Percentiles rank a stretch among this genome's conserved stretches.
phyloP scores from a whole-genome alignment of 139 green algal species.

The Coccomyxa sp. region DNA sequence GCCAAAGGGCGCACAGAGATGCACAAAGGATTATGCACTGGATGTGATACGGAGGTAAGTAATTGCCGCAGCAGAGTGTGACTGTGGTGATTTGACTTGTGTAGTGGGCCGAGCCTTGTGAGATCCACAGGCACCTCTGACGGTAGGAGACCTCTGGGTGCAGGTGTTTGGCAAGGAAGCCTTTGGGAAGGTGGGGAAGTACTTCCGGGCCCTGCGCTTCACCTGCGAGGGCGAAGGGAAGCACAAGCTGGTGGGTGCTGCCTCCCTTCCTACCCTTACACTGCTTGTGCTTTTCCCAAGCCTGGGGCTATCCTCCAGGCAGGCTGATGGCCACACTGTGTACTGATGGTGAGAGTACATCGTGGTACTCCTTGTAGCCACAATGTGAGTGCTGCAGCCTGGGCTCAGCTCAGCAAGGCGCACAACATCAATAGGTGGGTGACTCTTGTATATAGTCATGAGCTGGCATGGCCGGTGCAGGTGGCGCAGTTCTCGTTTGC shows the following conservation, averaged over 20 bases:
- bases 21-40: neutral
- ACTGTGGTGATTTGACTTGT: neutral
- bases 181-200: constrained; percentile 11
- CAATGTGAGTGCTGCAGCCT: neutral
- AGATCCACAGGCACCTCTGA: neutral
- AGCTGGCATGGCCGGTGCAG: neutral
- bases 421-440: neutral
- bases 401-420: neutral
- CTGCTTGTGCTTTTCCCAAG: neutral
- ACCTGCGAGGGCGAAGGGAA: constrained; percentile 18
- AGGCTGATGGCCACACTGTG: neutral
- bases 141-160: neutral
- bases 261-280: neutral
- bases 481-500: constrained; percentile 18
- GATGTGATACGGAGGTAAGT: neutral
- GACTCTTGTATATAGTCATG: neutral
- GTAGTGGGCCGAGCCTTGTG: no score
- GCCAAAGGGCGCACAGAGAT: neutral
- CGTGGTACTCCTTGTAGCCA: neutral
- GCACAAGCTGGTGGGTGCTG: constrained; percentile 6
- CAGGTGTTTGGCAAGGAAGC: constrained; percentile 25
- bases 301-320: neutral
- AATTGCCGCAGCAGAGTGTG: no score
- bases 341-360: neutral
- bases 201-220: constrained; percentile 37